Base-by-base conservation (phyloP, 2,329 filamentous ascomycete species). In the Paracorniculantispora psalliotae region DNA sequence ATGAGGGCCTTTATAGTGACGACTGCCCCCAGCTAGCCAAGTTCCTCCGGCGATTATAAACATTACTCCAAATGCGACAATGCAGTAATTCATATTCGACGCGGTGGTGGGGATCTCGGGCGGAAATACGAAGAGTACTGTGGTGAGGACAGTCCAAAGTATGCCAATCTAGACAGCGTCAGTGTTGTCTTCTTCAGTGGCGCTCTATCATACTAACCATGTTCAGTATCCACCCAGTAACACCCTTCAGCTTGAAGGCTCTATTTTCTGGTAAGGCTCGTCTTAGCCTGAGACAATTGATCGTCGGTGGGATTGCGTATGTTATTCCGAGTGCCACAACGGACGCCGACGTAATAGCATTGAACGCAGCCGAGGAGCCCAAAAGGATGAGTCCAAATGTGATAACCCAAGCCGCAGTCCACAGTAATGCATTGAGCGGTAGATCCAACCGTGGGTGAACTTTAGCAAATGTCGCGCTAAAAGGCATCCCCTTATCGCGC, bases 261-360 rank as follows among this genome's bases (percentile, higher is more conserved):
- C 52, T 39, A 30, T 47, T 39, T 23, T 55, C 37, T 19, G 41
- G 52, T 13, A 55, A 37, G 15, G 52, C 39, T 37, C 28, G 46
- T 10, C 52, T 30, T 10, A 43, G 37, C 12, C 41, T 30, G 13
- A 43, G 41, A n/a, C 39, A 80, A 64, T 91, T 90, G 63, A 92
- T 84, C 0, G 81, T 77, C 47, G 90, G 82, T 0, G 89, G 89
- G 35, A 92, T 89, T 4, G 82, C 89, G 65, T 92, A 92, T 3
- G 86, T 87, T 4, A 92, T 74, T 6, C 87, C 84, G 0, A 92
- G 78, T 1, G 88, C 83, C 6, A 91, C 87, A 0, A 92, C 88
- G 0, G 86, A 88, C 0, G 87, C 83, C 0, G 86, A 84, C 0
- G 88, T 80, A 63, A 90, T 88, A 9, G 87, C 87, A 43, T 88